Evolutionary conservation across 345 rosid species (phyloP).

Genomic region (Psidium guajava): DNA sequence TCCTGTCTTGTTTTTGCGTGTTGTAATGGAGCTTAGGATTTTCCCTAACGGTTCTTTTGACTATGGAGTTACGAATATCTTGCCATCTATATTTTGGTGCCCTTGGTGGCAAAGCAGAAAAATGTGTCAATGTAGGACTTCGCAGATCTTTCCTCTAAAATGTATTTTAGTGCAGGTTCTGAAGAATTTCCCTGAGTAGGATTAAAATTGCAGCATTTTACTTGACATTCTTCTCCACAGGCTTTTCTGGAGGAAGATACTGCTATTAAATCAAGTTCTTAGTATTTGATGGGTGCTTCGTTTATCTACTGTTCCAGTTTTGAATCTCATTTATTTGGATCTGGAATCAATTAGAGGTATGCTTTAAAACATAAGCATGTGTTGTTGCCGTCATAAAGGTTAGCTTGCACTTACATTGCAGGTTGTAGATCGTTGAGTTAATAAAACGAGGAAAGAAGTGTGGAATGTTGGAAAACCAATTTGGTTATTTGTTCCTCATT

Average conservation of each 20-base stretch:
- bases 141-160: background rate
- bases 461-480: constrained; percentile 1
- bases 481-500: background rate
- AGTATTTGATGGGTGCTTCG: constrained; percentile 51
- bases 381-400: constrained; percentile 40
- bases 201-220: constrained; percentile 55
- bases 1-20: background rate
- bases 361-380: constrained; percentile 55
- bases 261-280: constrained; percentile 60
- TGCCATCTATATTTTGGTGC: background rate
- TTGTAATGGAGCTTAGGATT: background rate
- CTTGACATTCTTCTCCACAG: constrained; percentile 72
- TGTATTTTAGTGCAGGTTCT: background rate
- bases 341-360: constrained; percentile 83
- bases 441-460: background rate
- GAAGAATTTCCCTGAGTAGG: constrained; percentile 31
- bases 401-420: constrained; percentile 9
- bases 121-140: background rate
- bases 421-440: background rate
- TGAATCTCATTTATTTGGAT: constrained; percentile 69
- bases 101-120: background rate
- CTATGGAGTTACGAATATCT: background rate
- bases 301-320: constrained; percentile 72
- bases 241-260: constrained; percentile 82
- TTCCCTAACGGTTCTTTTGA: background rate